A percentile compares a stretch with the other conserved stretches of the same genome.
Conservation (phyloP, 495 filamentous ascomycete genomes). For the Aspergillus panamensis region DNA sequence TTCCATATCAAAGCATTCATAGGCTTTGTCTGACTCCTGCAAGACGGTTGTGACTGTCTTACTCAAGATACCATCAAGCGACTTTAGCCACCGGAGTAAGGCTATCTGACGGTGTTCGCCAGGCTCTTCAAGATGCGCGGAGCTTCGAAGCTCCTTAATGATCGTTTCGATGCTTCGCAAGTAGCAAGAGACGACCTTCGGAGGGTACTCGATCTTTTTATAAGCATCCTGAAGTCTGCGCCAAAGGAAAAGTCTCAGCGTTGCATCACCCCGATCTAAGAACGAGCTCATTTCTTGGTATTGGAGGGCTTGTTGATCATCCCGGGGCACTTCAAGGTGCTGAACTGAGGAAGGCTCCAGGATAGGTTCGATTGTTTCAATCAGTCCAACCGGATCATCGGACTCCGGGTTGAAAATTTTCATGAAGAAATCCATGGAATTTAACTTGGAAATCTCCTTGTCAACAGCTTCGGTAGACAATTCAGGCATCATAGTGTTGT, state of each 20-base stretch:
- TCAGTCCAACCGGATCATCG: constrained; percentile 71
- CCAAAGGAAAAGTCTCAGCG: constrained; percentile 83
- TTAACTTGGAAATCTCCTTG: constrained; percentile 84
- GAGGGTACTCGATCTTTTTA: constrained; percentile 70
- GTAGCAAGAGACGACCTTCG: constrained; percentile 82
- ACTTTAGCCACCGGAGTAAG: constrained; percentile 71
- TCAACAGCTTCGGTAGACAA: constrained; percentile 77
- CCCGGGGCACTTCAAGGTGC: constrained; percentile 21
- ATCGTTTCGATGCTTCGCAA: constrained; percentile 81
- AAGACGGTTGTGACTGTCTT: constrained; percentile 61
- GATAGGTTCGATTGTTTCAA: constrained; percentile 90
- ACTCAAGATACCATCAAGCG: constrained; percentile 69
- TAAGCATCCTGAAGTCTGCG: constrained; percentile 84
- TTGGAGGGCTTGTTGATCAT: constrained; percentile 27
- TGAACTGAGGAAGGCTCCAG: constrained; percentile 67
- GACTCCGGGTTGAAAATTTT: constrained; percentile 67
- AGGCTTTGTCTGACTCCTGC: constrained; percentile 62
- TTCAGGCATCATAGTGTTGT: constrained; percentile 86
- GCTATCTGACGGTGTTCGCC: constrained; percentile 60
- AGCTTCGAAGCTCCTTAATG: constrained; percentile 63
- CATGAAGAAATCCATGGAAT: constrained; percentile 93
- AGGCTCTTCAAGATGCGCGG: constrained; percentile 57
- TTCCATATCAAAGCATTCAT: constrained; percentile 78
- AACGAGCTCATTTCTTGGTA: constrained; percentile 78
- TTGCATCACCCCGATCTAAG: constrained; percentile 72